A percentile compares a stretch with the other conserved stretches of the same genome.
Conservation (phyloP, 2,329 filamentous ascomycete species). For the Teratosphaeria pseudoeucalypti region DNA sequence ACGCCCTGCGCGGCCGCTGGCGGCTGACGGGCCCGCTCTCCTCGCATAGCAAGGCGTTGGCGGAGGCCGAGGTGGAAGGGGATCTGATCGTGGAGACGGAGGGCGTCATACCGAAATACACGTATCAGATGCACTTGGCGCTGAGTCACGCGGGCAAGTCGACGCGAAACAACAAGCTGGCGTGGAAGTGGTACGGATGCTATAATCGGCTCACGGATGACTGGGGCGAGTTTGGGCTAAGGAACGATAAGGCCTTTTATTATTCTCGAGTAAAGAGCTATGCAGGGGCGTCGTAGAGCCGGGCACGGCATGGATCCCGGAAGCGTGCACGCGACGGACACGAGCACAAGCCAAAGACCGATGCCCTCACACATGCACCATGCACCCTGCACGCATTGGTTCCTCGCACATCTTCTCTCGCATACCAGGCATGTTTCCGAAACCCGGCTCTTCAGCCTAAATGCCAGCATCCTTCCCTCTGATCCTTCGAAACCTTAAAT, state of each 20-base stretch:
- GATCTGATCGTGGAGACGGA: constrained; percentile 79
- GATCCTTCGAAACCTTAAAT: neutral
- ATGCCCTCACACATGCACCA: too few species aligned
- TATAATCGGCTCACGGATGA: constrained; percentile 85
- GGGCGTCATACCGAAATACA: constrained; percentile 67
- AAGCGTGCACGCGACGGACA: neutral
- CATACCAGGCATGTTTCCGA: neutral
- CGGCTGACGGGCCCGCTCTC: constrained; percentile 44
- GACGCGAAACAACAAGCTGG: constrained; percentile 68
- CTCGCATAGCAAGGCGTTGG: constrained; percentile 8
- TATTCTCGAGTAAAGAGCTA: constrained; percentile 53
- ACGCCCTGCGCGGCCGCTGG: constrained; percentile 58
- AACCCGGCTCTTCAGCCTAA: neutral
- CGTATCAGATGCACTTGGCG: constrained; percentile 70
- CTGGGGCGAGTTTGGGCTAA: constrained; percentile 68
- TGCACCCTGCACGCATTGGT: neutral
- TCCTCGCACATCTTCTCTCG: neutral
- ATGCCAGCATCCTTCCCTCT: neutral
- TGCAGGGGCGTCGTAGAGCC: constrained; percentile 4
- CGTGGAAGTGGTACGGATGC: constrained; percentile 84
- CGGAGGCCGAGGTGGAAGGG: constrained; percentile 43
- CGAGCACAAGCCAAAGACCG: too few species aligned
- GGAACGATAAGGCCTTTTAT: constrained; percentile 51
- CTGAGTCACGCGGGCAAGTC: constrained; percentile 50
- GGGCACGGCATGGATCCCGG: neutral